Percentiles rank a stretch among this genome's conserved stretches.
These are phyloP conservation scores for Phytopythium ostracodes DNA, from an alignment of 352 stramenopile genomes.

Conservation along the genomic window DNA sequence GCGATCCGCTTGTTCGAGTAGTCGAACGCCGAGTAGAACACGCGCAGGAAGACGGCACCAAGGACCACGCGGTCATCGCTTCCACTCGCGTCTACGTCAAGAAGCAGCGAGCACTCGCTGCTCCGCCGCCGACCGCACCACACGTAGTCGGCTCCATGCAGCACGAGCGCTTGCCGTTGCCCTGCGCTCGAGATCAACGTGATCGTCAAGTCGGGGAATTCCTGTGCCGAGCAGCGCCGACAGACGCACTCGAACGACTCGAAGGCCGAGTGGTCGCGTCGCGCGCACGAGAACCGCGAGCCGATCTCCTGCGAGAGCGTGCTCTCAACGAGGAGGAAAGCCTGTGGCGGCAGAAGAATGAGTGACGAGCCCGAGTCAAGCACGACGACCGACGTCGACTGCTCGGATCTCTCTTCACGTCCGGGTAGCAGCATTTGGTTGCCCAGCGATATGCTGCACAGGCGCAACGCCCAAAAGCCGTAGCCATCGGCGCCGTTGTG, in stretches of 20 bases:
- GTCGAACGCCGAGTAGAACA: constrained; percentile 5
- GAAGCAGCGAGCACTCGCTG: background rate
- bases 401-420: background rate
- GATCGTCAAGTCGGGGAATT: background rate
- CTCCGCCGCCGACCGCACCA: background rate
- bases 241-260: background rate
- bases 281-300: background rate
- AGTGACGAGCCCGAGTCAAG: constrained; percentile 1
- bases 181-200: background rate
- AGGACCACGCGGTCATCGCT: background rate
- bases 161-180: background rate
- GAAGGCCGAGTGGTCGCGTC: background rate
- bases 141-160: background rate
- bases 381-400: background rate
- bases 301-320: background rate
- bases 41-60: constrained; percentile 3
- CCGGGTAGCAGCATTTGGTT: background rate
- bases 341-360: background rate
- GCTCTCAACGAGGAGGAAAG: background rate
- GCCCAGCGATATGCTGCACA: background rate
- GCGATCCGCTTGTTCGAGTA: background rate
- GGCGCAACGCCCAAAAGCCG: constrained; percentile 1
- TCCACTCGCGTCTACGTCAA: background rate
- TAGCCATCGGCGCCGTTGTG: background rate
- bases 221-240: background rate